phyloP scores from a whole-genome alignment of 768 basidiomycete species.

The Termitomyces sp. region DNA sequence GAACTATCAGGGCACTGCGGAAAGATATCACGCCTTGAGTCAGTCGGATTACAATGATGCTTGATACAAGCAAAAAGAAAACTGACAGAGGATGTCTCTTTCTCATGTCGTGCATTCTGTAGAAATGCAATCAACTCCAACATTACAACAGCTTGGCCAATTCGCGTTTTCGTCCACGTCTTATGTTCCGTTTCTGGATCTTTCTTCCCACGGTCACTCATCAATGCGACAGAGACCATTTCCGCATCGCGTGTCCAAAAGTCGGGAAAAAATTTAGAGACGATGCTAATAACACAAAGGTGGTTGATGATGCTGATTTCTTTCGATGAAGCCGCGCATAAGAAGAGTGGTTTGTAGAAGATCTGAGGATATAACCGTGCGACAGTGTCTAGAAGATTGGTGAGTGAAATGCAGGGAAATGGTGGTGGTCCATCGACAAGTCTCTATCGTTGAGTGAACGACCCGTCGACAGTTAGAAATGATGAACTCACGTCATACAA shows the following conservation, averaged over 20 bases:
- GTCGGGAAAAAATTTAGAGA: slow-evolving; percentile 52
- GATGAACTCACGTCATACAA: slow-evolving; percentile 43
- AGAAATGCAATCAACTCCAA: slow-evolving; percentile 56
- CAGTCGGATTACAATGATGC: not conserved
- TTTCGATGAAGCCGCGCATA: slow-evolving; percentile 61
- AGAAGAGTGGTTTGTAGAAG: slow-evolving; percentile 71
- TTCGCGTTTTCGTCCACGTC: slow-evolving; percentile 44
- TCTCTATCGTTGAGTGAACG: slow-evolving; percentile 44
- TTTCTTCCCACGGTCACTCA: slow-evolving; percentile 39
- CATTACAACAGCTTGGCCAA: slow-evolving; percentile 60
- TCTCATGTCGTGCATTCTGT: slow-evolving; percentile 36
- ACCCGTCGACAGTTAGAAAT: not conserved
- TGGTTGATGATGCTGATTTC: slow-evolving; percentile 56
- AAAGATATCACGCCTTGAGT: not conserved
- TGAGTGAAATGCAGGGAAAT: slow-evolving; percentile 39
- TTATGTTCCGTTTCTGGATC: slow-evolving; percentile 7
- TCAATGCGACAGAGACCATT: slow-evolving; percentile 68
- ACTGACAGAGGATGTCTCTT: slow-evolving; percentile 35
- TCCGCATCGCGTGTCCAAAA: slow-evolving; percentile 69
- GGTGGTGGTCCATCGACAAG: slow-evolving; percentile 50
- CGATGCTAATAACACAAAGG: slow-evolving; percentile 45
- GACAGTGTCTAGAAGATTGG: slow-evolving; percentile 45
- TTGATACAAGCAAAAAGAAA: not conserved
- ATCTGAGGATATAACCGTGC: slow-evolving; percentile 51
- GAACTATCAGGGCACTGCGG: slow-evolving; percentile 23